Evolutionary conservation across 2,329 filamentous ascomycete genomes (phyloP), one percentile per base, ranked within the genome.

Genomic region (Emmonsiellopsis sp.): DNA sequence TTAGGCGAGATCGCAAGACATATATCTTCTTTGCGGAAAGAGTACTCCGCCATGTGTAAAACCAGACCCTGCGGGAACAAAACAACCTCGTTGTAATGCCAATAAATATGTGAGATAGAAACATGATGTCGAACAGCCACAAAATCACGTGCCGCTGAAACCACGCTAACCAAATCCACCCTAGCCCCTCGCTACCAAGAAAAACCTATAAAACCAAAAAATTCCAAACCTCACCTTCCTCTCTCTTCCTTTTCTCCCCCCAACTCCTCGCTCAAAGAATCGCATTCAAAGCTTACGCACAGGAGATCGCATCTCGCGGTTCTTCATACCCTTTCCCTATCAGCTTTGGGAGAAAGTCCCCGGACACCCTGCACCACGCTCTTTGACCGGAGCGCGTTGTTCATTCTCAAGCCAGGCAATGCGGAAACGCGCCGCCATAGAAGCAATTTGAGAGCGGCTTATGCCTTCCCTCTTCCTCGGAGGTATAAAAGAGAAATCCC

Each of bases 311-410:
- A 27, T 27, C 21, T 27, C 21, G 21, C 21, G 21, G 5, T 71
- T 64, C 65, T 66, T 63, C 65, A 69, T 61, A 62, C 60, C 58
- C 67, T 64, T 59, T 63, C 63, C 64, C 52, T 53, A 2, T 13
- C 64, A 69, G 91, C 91, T 96, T 96, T 93, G 90, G 92, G 92
- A 95, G 92, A 97, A 97, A 97, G 92, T 97, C 92, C 92, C 92
- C 92, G 92, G 92, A 96, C 91, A 85, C 59, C 75, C 80, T 79
- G 79, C 75, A 71, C 56, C 68, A 65, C 21, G 17, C n/a, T 27
- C 10, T 32, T 40, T 9, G 21, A 37, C 36, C 45, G 34, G 17
- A 11, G 34, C 13, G 47, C 17, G 47, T 44, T 40, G 17, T 17
- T 17, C 8, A 11, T 42, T 52, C 60, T 62, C 55, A 54, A 64